A percentile compares a stretch with the other conserved stretches of the same genome.
These are phyloP conservation scores for Aphanomyces stellatus DNA, from an alignment of 352 stramenopile genomes.

Conservation along the genomic window DNA sequence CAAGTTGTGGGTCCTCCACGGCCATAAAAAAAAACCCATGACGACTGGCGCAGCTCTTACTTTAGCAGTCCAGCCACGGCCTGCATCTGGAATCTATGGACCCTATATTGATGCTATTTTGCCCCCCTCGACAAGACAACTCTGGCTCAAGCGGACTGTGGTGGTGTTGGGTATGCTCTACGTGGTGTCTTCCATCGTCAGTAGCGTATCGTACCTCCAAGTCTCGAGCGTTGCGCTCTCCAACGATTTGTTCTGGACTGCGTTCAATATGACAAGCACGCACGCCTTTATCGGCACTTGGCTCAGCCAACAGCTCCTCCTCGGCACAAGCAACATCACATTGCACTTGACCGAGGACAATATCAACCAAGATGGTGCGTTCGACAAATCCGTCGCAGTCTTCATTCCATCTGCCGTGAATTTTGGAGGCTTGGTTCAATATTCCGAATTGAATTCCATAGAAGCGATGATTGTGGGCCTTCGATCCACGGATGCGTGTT, in stretches of 20 bases:
- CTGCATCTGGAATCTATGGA: no score
- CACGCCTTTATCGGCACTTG: neutral
- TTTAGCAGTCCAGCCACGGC: no score
- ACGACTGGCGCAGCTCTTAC: no score
- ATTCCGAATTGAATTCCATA: neutral
- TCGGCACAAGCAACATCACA: neutral
- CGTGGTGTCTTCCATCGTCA: neutral
- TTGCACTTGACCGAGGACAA: neutral
- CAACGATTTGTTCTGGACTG: neutral
- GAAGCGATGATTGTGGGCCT: neutral
- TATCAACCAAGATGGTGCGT: neutral
- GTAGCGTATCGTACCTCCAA: constrained; percentile 7
- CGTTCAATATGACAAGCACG: neutral
- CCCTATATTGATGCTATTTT: no score
- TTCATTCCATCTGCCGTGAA: neutral
- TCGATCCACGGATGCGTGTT: neutral
- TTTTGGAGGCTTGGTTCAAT: neutral
- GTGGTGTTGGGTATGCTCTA: no score
- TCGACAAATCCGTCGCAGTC: neutral
- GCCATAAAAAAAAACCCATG: no score
- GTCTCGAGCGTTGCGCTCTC: neutral
- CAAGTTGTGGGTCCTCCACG: no score
- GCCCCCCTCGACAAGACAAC: no score
- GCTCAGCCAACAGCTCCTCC: neutral
- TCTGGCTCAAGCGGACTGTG: no score